These are phyloP conservation scores for Clarireedia monteithiana DNA, from an alignment of 2,329 filamentous ascomycete species.

Conservation along the genomic window DNA sequence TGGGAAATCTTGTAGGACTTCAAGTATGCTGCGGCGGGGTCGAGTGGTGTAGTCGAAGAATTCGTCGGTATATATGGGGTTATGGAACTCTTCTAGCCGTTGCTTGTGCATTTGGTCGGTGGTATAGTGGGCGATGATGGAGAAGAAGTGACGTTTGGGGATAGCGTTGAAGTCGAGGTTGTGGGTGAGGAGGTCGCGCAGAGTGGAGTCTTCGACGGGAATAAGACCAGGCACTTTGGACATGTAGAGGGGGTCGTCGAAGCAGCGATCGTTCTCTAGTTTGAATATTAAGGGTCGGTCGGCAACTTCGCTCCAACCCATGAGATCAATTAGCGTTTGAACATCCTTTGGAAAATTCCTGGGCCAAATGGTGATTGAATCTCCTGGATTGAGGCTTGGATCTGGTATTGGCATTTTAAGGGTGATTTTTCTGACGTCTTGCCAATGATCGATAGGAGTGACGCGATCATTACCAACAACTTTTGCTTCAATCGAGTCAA, in stretches of 20 bases:
- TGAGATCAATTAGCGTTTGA: slow-evolving; percentile 66
- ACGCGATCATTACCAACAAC: slow-evolving; percentile 62
- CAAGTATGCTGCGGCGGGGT: slow-evolving; percentile 81
- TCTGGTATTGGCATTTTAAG: slow-evolving; percentile 42
- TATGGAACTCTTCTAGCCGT: slow-evolving; percentile 74
- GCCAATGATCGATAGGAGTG: slow-evolving; percentile 75
- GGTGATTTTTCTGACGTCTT: slow-evolving; percentile 80
- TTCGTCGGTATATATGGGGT: slow-evolving; percentile 76
- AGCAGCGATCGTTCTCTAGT: slow-evolving; percentile 19
- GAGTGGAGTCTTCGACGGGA: slow-evolving; percentile 34
- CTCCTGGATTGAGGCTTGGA: slow-evolving; percentile 55
- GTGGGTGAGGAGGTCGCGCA: slow-evolving; percentile 70
- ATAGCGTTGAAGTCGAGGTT: slow-evolving; percentile 87
- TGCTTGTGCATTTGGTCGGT: slow-evolving; percentile 66
- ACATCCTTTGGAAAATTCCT: slow-evolving; percentile 82
- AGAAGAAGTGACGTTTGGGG: slow-evolving; percentile 80
- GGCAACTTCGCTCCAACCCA: slow-evolving; percentile 69
- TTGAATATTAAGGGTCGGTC: slow-evolving; percentile 57
- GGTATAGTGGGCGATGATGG: slow-evolving; percentile 69
- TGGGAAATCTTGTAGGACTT: slow-evolving; percentile 85
- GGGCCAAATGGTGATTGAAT: slow-evolving; percentile 74
- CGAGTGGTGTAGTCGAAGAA: slow-evolving; percentile 94
- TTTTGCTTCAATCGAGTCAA: slow-evolving; percentile 19
- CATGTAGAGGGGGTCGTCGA: slow-evolving; percentile 28
- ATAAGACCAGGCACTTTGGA: slow-evolving; percentile 26